phyloP scores from a whole-genome alignment of 23 red algal genomes.

The Pyropia yezoensis region DNA sequence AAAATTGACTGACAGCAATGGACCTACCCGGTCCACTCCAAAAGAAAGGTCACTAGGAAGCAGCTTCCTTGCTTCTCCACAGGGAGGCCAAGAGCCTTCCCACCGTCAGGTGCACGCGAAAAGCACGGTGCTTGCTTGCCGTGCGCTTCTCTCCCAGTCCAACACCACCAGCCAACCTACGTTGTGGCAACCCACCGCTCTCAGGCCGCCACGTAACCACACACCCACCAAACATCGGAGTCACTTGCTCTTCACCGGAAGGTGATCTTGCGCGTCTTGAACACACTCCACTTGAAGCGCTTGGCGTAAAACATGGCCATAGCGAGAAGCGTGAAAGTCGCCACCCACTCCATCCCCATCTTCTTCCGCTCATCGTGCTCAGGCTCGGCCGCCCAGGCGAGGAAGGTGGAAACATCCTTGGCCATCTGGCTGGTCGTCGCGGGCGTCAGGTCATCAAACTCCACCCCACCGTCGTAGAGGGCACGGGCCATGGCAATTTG shows the following conservation, averaged over 20 bases:
- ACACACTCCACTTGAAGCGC: slow-evolving; percentile 82
- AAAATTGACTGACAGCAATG: no score
- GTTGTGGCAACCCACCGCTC: no score
- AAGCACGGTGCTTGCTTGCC: no score
- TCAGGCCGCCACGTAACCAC: no score
- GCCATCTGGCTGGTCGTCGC: slow-evolving; percentile 98
- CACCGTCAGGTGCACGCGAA: no score
- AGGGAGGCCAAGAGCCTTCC: no score
- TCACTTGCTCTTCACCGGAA: slow-evolving; percentile 30
- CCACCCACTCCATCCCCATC: slow-evolving; percentile 90
- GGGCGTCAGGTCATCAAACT: slow-evolving; percentile 97
- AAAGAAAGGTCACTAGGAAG: no score
- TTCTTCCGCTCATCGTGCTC: slow-evolving; percentile 92
- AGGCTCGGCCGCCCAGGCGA: slow-evolving; percentile 93
- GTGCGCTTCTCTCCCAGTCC: no score
- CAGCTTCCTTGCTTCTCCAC: no score
- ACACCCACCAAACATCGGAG: no score
- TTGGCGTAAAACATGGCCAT: slow-evolving; percentile 72
- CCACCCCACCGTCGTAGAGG: slow-evolving; percentile 88
- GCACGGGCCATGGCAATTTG: slow-evolving; percentile 95
- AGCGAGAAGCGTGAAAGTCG: slow-evolving; percentile 52
- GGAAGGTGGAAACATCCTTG: slow-evolving; percentile 92
- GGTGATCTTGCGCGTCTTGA: slow-evolving; percentile 82
- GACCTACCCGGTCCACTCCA: no score
- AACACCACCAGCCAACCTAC: no score